A percentile compares a stretch with the other conserved stretches of the same genome.
Conservation (phyloP, 805 yeast species). For the Wickerhamiella hasegawae region DNA sequence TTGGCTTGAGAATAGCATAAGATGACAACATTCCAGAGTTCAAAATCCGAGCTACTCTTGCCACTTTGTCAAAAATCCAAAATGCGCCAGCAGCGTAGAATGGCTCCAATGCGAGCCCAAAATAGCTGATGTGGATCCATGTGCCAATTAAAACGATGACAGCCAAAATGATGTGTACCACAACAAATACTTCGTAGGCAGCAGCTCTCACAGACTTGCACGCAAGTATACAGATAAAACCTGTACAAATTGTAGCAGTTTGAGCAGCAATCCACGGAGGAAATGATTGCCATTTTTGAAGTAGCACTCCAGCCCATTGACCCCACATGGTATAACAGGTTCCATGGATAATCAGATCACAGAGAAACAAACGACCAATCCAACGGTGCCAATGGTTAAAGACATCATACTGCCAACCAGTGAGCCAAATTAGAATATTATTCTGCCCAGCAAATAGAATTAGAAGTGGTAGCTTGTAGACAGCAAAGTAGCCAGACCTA, state of each 20-base stretch:
- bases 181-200: constrained; percentile 51
- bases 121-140: constrained; percentile 3
- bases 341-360: constrained; percentile 30
- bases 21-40: constrained; percentile 31
- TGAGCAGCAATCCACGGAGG: constrained; percentile 26
- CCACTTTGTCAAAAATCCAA: constrained; percentile 54
- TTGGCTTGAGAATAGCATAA: constrained; percentile 8
- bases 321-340: constrained; percentile 29
- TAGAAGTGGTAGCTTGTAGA: constrained; percentile 22
- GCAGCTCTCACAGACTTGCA: constrained; percentile 38
- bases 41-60: constrained; percentile 38
- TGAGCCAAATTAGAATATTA: constrained; percentile 41
- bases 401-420: constrained; percentile 44
- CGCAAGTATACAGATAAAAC: constrained; percentile 34
- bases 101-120: constrained; percentile 2
- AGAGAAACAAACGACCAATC: constrained; percentile 28
- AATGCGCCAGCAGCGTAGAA: constrained; percentile 39
- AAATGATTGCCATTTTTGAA: constrained; percentile 19
- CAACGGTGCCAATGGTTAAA: constrained; percentile 45
- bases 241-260: constrained; percentile 28
- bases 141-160: constrained; percentile 3
- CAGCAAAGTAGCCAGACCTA: constrained; percentile 19
- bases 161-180: constrained; percentile 33
- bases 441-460: constrained; percentile 50
- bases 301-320: constrained; percentile 25